phyloP scores from a whole-genome alignment of 306 rosid genomes.

The Trichosanthes truncata region DNA sequence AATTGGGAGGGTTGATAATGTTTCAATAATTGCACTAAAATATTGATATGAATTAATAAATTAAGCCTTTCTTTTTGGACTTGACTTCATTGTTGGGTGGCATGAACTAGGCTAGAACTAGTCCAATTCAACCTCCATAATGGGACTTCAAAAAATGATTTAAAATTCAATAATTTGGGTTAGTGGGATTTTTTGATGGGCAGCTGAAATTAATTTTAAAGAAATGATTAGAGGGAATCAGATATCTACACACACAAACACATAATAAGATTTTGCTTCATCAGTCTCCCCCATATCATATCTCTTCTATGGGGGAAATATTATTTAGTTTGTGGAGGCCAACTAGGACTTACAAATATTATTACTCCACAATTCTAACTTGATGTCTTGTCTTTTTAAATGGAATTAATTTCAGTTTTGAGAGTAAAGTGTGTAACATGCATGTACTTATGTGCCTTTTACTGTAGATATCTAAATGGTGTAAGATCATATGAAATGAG shows the following conservation, averaged over 20 bases:
- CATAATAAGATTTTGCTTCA: not conserved
- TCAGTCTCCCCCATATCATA: not conserved
- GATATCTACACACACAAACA: not conserved
- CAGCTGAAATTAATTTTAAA: not conserved
- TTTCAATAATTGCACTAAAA: constrained; percentile 6
- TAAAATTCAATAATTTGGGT: not conserved
- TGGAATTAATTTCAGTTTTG: not conserved
- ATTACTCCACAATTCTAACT: not conserved
- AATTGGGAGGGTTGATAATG: not conserved
- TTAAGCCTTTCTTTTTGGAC: not conserved
- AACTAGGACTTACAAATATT: not conserved
- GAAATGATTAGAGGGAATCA: not conserved
- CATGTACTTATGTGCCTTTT: not conserved
- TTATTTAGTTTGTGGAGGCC: not conserved
- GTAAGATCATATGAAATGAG: not conserved
- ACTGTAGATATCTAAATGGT: not conserved
- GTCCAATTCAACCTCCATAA: constrained; percentile 1
- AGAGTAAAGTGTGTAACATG: not conserved
- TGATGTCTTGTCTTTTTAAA: not conserved
- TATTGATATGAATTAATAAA: not conserved
- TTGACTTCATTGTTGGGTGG: constrained; percentile 8
- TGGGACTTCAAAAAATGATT: not conserved
- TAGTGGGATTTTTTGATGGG: not conserved
- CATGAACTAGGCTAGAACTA: not conserved
- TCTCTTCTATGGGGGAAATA: not conserved